A percentile compares a stretch with the other conserved stretches of the same genome.
phyloP scores from a whole-genome alignment of 148 eudicot genomes.

The Rheum nobile region DNA sequence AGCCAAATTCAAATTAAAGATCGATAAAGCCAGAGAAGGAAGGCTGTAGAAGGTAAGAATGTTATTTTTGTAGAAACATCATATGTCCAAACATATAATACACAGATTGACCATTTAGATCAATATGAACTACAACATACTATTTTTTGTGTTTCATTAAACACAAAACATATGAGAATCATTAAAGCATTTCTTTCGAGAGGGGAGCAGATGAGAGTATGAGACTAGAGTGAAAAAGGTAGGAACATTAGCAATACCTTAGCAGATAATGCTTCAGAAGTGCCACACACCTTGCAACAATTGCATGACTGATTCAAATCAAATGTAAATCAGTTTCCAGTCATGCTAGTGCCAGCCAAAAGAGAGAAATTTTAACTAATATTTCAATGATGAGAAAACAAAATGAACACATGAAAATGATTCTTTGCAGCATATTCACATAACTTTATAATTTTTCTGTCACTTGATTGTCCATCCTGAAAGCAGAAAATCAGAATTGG shows the following conservation, averaged over 20 bases:
- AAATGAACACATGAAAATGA: neutral
- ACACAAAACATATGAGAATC: neutral
- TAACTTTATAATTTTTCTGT: too few species aligned
- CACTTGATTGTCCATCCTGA: too few species aligned
- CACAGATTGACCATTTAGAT: neutral
- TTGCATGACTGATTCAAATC: slow-evolving; percentile 75
- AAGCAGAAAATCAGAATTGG: too few species aligned
- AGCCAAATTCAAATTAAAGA: neutral
- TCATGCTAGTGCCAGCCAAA: slow-evolving; percentile 2
- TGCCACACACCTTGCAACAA: slow-evolving; percentile 84
- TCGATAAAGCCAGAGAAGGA: neutral
- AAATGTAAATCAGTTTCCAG: neutral
- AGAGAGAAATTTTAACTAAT: neutral
- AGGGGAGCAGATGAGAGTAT: neutral
- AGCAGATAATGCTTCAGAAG: slow-evolving; percentile 78
- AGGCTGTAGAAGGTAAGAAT: neutral
- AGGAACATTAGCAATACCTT: slow-evolving; percentile 30
- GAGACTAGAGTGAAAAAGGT: neutral
- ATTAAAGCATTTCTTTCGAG: neutral
- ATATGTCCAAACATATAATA: neutral
- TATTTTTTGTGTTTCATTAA: neutral
- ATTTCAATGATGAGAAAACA: neutral
- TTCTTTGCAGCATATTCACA: too few species aligned
- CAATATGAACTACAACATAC: neutral
- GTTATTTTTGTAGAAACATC: too few species aligned